Percentiles rank a stretch among this genome's conserved stretches.
These are phyloP conservation scores for Monascus purpureus DNA, from an alignment of 495 filamentous ascomycete genomes.

Conservation along the genomic window DNA sequence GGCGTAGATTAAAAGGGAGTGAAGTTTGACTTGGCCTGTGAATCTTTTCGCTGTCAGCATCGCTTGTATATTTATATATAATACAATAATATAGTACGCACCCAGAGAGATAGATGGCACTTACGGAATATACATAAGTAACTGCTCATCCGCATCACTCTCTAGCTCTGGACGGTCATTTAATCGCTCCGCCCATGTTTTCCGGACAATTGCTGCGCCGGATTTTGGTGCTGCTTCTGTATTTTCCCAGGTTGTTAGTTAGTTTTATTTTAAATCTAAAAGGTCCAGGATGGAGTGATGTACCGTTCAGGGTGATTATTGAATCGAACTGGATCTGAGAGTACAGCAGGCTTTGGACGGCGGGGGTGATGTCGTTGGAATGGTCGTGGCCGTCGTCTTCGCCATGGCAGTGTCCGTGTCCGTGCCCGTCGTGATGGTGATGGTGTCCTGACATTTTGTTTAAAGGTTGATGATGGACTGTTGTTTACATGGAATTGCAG, in stretches of 20 bases:
- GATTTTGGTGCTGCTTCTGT: constrained; percentile 45
- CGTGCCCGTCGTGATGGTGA: constrained; percentile 27
- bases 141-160: constrained; percentile 82
- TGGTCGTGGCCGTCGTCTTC: constrained; percentile 56
- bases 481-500: too few species aligned
- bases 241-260: constrained; percentile 3
- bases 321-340: constrained; percentile 80
- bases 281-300: too few species aligned
- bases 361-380: constrained; percentile 80
- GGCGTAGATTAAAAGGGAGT: constrained; percentile 73
- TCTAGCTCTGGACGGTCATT: constrained; percentile 54
- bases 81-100: too few species aligned
- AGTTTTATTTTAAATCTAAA: too few species aligned
- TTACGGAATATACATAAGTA: constrained; percentile 86
- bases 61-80: too few species aligned
- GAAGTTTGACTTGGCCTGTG: constrained; percentile 82
- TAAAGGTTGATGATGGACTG: too few species aligned
- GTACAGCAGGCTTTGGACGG: constrained; percentile 76
- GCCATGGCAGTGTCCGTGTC: constrained; percentile 23
- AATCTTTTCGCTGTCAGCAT: constrained; percentile 48
- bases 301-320: constrained; percentile 72
- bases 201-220: constrained; percentile 65
- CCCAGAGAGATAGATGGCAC: constrained; percentile 25
- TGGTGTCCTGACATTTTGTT: constrained; percentile 29
- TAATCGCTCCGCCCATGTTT: constrained; percentile 77